Conservation (phyloP, 176 grass and related monocot genomes). For the Carex littledalei region DNA sequence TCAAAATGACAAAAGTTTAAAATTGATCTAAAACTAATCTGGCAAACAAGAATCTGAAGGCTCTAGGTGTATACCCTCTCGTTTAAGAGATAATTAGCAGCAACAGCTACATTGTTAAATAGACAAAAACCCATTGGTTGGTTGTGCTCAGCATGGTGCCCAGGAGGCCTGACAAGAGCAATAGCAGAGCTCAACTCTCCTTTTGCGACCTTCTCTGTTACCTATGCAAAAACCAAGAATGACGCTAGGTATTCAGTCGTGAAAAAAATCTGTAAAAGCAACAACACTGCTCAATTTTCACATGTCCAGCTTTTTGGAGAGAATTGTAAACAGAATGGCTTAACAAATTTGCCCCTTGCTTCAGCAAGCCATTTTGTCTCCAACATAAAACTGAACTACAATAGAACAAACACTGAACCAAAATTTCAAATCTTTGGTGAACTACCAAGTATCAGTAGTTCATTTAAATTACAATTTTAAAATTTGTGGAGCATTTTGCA, state of each 20-base stretch:
- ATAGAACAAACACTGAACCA: background rate
- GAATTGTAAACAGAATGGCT: background rate
- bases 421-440: background rate
- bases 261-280: background rate
- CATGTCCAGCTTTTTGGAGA: constrained; percentile 1
- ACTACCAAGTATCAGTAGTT: background rate
- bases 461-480: background rate
- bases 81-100: constrained; percentile 84
- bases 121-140: constrained; percentile 97
- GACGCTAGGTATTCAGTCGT: background rate
- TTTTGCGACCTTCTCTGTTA: constrained; percentile 74
- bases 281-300: background rate
- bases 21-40: background rate
- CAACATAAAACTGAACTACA: background rate
- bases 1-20: background rate
- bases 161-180: constrained; percentile 92
- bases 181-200: constrained; percentile 80
- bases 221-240: constrained; percentile 38
- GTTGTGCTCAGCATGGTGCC: constrained; percentile 85
- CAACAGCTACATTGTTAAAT: constrained; percentile 92
- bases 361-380: constrained; percentile 9
- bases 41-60: background rate
- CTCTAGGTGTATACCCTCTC: constrained; percentile 48
- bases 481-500: background rate
- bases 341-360: background rate